Percentiles rank a stretch among this genome's conserved stretches.
phyloP scores from a whole-genome alignment of 2,329 filamentous ascomycete genomes.

The Calonectria leucothoes region DNA sequence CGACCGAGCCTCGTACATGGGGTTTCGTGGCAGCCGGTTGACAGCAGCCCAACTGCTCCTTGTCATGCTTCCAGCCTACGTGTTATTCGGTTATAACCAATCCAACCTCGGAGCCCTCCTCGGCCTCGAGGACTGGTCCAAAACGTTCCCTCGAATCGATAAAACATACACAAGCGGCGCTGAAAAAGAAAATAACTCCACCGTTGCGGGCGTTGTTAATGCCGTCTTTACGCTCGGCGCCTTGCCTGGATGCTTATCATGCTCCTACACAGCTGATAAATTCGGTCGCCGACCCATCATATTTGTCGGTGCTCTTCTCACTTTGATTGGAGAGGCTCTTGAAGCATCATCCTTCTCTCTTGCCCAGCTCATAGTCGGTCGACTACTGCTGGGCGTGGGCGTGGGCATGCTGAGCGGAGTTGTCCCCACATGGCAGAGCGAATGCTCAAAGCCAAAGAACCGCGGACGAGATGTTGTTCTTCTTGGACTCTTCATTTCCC shows the following conservation, averaged over 20 bases:
- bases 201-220: background rate
- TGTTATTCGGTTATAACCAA: conserved; percentile 2
- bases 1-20: background rate
- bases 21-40: background rate
- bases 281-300: background rate
- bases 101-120: background rate
- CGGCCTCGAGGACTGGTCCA: background rate
- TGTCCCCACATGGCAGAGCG: background rate
- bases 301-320: background rate
- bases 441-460: background rate
- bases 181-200: background rate
- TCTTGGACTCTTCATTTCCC: background rate
- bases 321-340: background rate
- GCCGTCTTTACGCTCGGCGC: background rate
- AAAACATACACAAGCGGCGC: conserved; percentile 1
- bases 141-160: background rate
- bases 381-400: background rate
- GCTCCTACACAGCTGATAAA: background rate
- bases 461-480: background rate
- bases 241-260: background rate
- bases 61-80: background rate
- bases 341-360: background rate
- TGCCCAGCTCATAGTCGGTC: background rate
- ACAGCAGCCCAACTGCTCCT: background rate
- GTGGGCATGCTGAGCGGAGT: background rate